These are phyloP conservation scores for Nasturtium officinale DNA, from an alignment of 345 rosid genomes.

Conservation along the genomic window DNA sequence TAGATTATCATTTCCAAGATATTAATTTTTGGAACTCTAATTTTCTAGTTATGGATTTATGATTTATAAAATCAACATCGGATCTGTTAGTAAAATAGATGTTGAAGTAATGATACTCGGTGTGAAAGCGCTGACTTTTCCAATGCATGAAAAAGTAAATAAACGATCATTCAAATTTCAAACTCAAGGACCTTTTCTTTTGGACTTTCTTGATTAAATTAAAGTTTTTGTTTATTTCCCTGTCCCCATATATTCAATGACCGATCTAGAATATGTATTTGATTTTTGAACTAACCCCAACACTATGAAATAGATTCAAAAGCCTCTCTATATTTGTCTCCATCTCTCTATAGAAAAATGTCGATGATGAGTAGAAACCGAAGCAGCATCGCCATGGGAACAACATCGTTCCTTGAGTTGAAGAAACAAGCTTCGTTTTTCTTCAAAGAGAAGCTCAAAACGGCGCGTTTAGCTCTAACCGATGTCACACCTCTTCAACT, in stretches of 20 bases:
- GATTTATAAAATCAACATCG: neutral
- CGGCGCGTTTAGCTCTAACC: constrained; percentile 85
- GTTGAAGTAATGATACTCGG: constrained; percentile 19
- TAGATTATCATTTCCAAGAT: neutral
- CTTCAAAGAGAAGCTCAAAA: constrained; percentile 88
- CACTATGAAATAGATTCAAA: constrained; percentile 3
- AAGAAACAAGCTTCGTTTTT: constrained; percentile 94
- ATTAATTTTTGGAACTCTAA: neutral
- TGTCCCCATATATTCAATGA: neutral
- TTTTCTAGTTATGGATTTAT: neutral
- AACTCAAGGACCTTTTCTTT: constrained; percentile 7
- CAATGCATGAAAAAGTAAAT: neutral
- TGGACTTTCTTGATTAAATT: constrained; percentile 9
- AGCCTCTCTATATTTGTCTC: constrained; percentile 5
- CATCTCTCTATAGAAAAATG: constrained; percentile 35
- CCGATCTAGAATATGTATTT: neutral
- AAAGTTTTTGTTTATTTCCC: neutral
- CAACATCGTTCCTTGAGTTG: constrained; percentile 66
- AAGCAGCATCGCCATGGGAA: constrained; percentile 51
- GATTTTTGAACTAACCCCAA: constrained; percentile 17
- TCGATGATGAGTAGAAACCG: constrained; percentile 56
- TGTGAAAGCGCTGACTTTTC: constrained; percentile 36
- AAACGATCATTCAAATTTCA: constrained; percentile 32
- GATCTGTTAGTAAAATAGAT: constrained; percentile 11
- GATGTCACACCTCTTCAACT: constrained; percentile 73